Evolutionary conservation across 2,329 filamentous ascomycete genomes (phyloP).

Genomic region (Colletotrichum trifolii): DNA sequence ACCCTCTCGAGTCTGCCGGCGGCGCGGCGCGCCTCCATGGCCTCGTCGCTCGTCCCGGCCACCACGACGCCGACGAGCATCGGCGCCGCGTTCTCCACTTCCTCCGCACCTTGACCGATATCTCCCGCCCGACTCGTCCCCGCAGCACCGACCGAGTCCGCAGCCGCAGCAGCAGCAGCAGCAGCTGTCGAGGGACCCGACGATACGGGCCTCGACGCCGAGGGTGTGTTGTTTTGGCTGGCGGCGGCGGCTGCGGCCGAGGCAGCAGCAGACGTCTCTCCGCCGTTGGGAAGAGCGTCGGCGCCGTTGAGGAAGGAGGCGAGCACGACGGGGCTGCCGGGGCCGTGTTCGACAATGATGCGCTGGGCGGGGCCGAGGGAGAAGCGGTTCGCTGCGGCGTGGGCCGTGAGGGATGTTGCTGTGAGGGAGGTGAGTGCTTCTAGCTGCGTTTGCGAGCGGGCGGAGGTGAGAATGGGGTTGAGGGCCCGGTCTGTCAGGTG

Average conservation of each 20-base stretch:
- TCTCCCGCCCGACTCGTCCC: constrained; percentile 21
- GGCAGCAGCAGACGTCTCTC: constrained; percentile 18
- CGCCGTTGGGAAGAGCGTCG: constrained; percentile 30
- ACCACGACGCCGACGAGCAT: constrained; percentile 67
- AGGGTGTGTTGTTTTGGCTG: constrained; percentile 11
- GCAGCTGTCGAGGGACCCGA: constrained; percentile 16
- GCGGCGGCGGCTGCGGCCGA: constrained; percentile 4
- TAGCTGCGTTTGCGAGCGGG: constrained; percentile 55
- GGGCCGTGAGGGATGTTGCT: constrained; percentile 62
- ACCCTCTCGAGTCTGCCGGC: constrained; percentile 64
- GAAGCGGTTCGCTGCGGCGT: constrained; percentile 63
- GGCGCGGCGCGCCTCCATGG: constrained; percentile 63
- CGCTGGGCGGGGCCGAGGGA: constrained; percentile 65
- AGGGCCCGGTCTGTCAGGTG: constrained; percentile 68
- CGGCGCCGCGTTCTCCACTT: constrained; percentile 50
- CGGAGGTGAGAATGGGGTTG: constrained; percentile 67
- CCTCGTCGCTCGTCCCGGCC: constrained; percentile 58
- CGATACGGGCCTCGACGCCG: constrained; percentile 16
- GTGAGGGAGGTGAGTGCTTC: constrained; percentile 65
- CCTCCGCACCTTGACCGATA: background rate
- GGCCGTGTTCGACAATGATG: constrained; percentile 67
- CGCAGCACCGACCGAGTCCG: constrained; percentile 7
- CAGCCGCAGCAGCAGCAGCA: background rate
- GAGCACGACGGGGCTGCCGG: constrained; percentile 54
- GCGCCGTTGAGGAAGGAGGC: constrained; percentile 59